Conservation (phyloP, 2,329 filamentous ascomycete species). For the Aspergillus texensis region DNA sequence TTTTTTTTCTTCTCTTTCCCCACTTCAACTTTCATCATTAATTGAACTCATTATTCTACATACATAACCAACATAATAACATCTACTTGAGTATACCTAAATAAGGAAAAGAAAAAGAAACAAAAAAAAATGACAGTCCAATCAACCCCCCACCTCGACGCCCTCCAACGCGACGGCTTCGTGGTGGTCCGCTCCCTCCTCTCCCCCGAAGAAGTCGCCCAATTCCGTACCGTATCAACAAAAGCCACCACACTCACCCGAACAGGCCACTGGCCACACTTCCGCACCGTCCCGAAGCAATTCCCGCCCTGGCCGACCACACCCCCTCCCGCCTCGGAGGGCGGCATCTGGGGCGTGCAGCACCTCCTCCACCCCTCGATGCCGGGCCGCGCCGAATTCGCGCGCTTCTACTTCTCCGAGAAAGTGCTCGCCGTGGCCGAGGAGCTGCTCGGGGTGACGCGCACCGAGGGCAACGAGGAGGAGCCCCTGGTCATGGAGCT, state of each 20-base stretch:
- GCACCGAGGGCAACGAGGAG: slow-evolving; percentile 48
- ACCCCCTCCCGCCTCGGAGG: slow-evolving; percentile 47
- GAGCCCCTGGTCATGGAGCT: slow-evolving; percentile 80
- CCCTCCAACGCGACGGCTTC: slow-evolving; percentile 73
- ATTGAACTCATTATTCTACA: neutral
- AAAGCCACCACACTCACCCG: slow-evolving; percentile 65
- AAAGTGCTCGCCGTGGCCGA: slow-evolving; percentile 65
- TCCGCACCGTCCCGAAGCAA: slow-evolving; percentile 84
- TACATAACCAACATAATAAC: no score
- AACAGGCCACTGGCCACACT: slow-evolving; percentile 74
- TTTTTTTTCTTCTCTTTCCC: neutral
- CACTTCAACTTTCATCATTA: neutral
- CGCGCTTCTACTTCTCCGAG: slow-evolving; percentile 71
- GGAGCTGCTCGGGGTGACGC: slow-evolving; percentile 58
- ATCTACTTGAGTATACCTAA: neutral
- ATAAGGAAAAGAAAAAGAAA: neutral
- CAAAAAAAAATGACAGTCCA: slow-evolving; percentile 17
- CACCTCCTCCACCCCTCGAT: slow-evolving; percentile 77
- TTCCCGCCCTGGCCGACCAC: slow-evolving; percentile 81
- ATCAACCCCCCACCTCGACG: slow-evolving; percentile 47
- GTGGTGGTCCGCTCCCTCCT: slow-evolving; percentile 71
- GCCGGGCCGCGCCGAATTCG: slow-evolving; percentile 63
- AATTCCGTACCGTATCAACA: slow-evolving; percentile 63
- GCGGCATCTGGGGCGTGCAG: slow-evolving; percentile 88
- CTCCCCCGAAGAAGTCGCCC: slow-evolving; percentile 55